phyloP scores from a whole-genome alignment of 495 filamentous ascomycete species.

The Acidomyces sp. region DNA sequence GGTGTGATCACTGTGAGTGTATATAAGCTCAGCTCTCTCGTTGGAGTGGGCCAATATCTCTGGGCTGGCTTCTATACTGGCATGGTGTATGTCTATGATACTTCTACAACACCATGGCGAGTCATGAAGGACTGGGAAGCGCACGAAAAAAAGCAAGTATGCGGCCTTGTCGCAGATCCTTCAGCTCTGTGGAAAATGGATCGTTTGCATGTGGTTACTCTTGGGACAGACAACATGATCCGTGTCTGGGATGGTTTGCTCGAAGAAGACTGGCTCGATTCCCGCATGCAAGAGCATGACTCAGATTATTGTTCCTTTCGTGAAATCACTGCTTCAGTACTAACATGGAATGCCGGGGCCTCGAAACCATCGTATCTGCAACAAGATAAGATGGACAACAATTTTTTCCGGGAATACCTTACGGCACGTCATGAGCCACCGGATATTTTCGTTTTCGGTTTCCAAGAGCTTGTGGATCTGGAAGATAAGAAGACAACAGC shows the following conservation, averaged over 20 bases:
- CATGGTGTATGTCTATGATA: constrained; percentile 91
- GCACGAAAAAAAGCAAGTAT: constrained; percentile 68
- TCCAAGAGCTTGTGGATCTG: constrained; percentile 91
- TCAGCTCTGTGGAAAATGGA: constrained; percentile 81
- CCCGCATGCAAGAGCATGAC: constrained; percentile 72
- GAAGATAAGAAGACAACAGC: constrained; percentile 95
- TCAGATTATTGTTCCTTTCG: constrained; percentile 72
- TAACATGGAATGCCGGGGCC: constrained; percentile 97
- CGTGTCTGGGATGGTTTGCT: constrained; percentile 88
- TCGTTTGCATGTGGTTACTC: constrained; percentile 70
- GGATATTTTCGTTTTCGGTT: constrained; percentile 90
- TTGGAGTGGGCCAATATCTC: constrained; percentile 67
- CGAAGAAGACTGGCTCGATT: constrained; percentile 84
- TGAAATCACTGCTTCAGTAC: constrained; percentile 58
- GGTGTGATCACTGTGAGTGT: constrained; percentile 70
- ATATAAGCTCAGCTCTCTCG: constrained; percentile 88
- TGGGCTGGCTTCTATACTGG: constrained; percentile 95
- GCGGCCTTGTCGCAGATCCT: constrained; percentile 60
- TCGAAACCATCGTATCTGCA: constrained; percentile 71
- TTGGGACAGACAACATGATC: constrained; percentile 76
- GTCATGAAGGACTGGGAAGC: constrained; percentile 91
- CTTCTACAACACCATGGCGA: constrained; percentile 64
- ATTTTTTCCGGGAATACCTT: constrained; percentile 54
- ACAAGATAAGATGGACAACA: constrained; percentile 48
- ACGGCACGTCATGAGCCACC: constrained; percentile 44